These are phyloP conservation scores for Cryptococcus floricola DNA, from an alignment of 1,284 basidiomycete species.

Conservation along the genomic window DNA sequence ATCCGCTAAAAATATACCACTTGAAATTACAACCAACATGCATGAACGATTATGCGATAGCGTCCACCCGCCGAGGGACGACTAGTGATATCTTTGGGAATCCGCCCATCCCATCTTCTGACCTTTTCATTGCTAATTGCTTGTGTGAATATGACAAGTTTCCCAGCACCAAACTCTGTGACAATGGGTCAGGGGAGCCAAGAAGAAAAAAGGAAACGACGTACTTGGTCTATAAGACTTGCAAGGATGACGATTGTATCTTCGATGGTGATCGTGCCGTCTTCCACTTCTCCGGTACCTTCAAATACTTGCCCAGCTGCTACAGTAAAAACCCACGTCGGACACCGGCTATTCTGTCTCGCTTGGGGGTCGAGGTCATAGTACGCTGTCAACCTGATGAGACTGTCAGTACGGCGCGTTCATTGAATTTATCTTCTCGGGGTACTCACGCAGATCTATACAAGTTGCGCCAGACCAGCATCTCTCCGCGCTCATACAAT, in stretches of 20 bases:
- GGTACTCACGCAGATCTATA: conserved; percentile 45
- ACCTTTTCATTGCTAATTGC: conserved; percentile 35
- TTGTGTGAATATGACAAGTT: conserved; percentile 40
- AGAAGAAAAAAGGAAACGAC: conserved; percentile 12
- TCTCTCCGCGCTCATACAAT: conserved; percentile 49
- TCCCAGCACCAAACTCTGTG: conserved; percentile 37
- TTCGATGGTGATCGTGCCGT: conserved; percentile 31
- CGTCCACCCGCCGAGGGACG: conserved; percentile 17
- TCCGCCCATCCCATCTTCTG: conserved; percentile 37
- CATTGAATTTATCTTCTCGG: neutral
- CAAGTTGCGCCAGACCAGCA: conserved; percentile 50
- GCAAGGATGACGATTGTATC: conserved; percentile 45
- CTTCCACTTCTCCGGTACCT: conserved; percentile 41
- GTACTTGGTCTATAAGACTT: conserved; percentile 47
- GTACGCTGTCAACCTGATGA: conserved; percentile 27
- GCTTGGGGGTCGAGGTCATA: conserved; percentile 25
- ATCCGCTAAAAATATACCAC: conserved; percentile 6
- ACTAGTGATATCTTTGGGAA: conserved; percentile 35
- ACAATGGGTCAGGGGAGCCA: neutral
- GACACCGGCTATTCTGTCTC: conserved; percentile 25
- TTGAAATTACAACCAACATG: neutral
- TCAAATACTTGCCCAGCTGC: conserved; percentile 28
- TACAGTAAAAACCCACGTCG: conserved; percentile 37
- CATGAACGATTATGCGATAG: conserved; percentile 1
- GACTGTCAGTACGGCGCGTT: neutral